Base-by-base conservation (phyloP, 1,284 basidiomycete species). In the Melampsora larici-populina region DNA sequence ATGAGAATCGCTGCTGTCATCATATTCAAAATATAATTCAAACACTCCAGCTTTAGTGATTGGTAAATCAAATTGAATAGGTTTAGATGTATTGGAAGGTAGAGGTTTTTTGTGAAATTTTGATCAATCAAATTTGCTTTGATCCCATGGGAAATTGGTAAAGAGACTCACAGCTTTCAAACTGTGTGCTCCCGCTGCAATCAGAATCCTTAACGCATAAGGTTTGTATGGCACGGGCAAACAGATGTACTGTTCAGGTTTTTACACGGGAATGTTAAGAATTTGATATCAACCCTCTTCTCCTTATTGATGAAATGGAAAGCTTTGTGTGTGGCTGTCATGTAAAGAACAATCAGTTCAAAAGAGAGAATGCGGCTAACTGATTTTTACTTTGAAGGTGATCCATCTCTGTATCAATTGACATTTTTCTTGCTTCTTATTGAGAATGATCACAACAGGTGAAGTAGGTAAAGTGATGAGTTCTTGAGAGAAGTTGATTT, bases 41-140 rank as follows among this genome's bases (percentile, higher is more conserved):
- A 96, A 97, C 0, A 94, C 93, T 78, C 94, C 94, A 0, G 95
- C 92, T 80, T 94, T 92, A 3, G 93, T 94, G 85, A 97, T 96
- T 36, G 93, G 92, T 17, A 97, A 87, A 86, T 97, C 92, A 55
- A 97, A 89, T 81, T 92, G 90, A 79, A 97, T 92, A 21, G 94
- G 90, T 82, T 93, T 94, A 40, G 89, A 91, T 82, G 93, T 90
- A 83, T 93, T 87, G 9, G 87, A 89, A 2, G 92, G 92, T 13
- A 94, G 86, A 79, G 92, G 90, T 82, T 91, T 87, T 84, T 93
- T 88, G 11, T 88, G 87, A 84, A 92, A 94, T 60, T 85, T 87
- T 79, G 90, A 89, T 31, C 96, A 88, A 76, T 89, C 87, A 82
- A 97, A 99, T 18, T 84, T 86, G 36, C 92, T 92, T 21, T 94